These are phyloP conservation scores for Litchi chinensis DNA, from an alignment of 345 rosid species.

Conservation along the genomic window DNA sequence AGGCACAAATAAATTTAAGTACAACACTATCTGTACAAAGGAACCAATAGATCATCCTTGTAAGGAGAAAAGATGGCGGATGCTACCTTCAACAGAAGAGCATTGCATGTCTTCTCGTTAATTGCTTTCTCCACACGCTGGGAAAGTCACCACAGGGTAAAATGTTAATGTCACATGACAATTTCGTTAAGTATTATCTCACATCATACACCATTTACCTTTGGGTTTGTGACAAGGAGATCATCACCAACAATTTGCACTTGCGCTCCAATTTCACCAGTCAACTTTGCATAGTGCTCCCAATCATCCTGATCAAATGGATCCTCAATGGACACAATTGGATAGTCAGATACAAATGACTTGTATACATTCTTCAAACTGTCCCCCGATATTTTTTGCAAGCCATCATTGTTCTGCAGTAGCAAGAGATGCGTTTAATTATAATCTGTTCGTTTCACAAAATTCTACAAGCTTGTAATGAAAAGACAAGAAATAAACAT, in stretches of 20 bases:
- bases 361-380: conserved; percentile 60
- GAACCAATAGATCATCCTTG: not conserved
- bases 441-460: conserved; percentile 12
- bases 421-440: conserved; percentile 6
- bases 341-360: conserved; percentile 58
- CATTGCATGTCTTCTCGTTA: conserved; percentile 53
- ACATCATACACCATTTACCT: conserved; percentile 32
- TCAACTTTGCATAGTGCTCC: conserved; percentile 60
- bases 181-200: conserved; percentile 2
- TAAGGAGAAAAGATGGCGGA: not conserved
- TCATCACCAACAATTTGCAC: conserved; percentile 78
- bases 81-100: conserved; percentile 56
- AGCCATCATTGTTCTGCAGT: conserved; percentile 63
- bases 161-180: not conserved
- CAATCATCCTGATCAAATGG: conserved; percentile 81
- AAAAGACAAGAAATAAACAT: not conserved
- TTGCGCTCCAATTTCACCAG: conserved; percentile 56
- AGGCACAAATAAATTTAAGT: not conserved
- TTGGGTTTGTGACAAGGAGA: conserved; percentile 72
- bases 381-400: conserved; percentile 64
- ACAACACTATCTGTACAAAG: not conserved
- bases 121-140: conserved; percentile 68
- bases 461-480: not conserved
- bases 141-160: conserved; percentile 12
- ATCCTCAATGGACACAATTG: conserved; percentile 70